Base-by-base conservation (phyloP, 345 rosid species). In the Fremontodendron californicum region DNA sequence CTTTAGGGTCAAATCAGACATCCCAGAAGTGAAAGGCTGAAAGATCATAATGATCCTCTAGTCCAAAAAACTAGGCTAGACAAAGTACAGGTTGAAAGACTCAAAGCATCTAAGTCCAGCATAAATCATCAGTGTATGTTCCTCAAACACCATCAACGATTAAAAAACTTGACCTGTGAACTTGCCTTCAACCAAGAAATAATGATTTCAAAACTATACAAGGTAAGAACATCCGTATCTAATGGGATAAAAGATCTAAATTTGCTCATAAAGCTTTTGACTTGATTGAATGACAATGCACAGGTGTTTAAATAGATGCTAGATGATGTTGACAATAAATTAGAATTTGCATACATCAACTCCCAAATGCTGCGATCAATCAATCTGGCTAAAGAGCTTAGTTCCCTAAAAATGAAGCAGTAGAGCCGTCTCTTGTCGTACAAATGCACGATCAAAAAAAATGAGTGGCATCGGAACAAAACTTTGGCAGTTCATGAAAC, bases 401-500 rank as follows among this genome's bases (percentile, higher is more conserved):
- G 78, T 69, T 75, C 82, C 81, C 52, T 40, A 33, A 78, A 57
- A 73, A 57, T 77, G 82, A 72, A 79, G 71, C 75, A 57, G 78
- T 73, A 81, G 54, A n/a, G 78, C 42, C 65, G 25, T 68, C 82
- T 74, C 74, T 58, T 77, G 76, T 63, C 70, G 69, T 81, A 66
- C 57, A 76, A 33, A 70, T 46, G 81, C 40, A 78, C 2, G 71
- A 65, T 71, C 51, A 60, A 70, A 74, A 67, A 81, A 73, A 66
- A 74, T 51, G 52, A 73, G 70, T 19, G 54, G 82, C 74, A 83
- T 74, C 83, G 76, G 76, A 78, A 73, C 65, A 76, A 76, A 82
- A 82, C 69, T 84, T 77, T 46, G 77, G 82, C 42, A 31, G 81
- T 78, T 94, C 91, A 94, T 64, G 99, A 94, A 69, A 93, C 99